Evolutionary conservation across 2,329 filamentous ascomycete species (phyloP).

Genomic region (Exophiala dermatitidis): DNA sequence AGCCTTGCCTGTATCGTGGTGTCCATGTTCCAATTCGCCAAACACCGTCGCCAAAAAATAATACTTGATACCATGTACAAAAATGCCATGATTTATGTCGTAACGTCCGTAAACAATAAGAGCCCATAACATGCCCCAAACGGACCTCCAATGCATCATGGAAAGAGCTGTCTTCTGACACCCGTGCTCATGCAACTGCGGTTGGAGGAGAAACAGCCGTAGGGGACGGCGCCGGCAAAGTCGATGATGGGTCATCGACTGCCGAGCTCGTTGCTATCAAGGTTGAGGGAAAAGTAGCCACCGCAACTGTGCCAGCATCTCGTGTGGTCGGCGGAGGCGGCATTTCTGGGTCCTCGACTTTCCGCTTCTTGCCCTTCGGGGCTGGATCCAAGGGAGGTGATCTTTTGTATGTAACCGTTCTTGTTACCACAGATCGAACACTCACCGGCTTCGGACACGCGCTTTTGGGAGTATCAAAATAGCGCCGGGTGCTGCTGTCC

Average conservation of each 20-base stretch:
- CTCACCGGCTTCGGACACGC: slow-evolving; percentile 58
- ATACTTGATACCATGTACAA: slow-evolving; percentile 24
- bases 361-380: slow-evolving; percentile 87
- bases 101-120: slow-evolving; percentile 6
- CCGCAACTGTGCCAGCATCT: slow-evolving; percentile 8
- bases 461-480: slow-evolving; percentile 54
- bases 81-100: slow-evolving; percentile 12
- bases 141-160: background rate
- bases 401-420: slow-evolving; percentile 80
- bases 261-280: slow-evolving; percentile 10
- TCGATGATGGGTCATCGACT: slow-evolving; percentile 1
- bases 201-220: slow-evolving; percentile 9
- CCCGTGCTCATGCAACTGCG: slow-evolving; percentile 5
- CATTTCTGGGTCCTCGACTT: slow-evolving; percentile 39
- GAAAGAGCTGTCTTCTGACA: background rate
- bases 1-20: slow-evolving; percentile 8
- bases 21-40: slow-evolving; percentile 18
- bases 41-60: slow-evolving; percentile 17
- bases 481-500: slow-evolving; percentile 58
- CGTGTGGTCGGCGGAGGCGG: slow-evolving; percentile 18
- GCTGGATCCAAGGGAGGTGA: slow-evolving; percentile 71
- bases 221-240: slow-evolving; percentile 5
- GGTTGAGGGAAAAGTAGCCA: slow-evolving; percentile 16
- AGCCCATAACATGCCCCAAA: background rate
- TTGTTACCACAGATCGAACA: slow-evolving; percentile 86